These are phyloP conservation scores for Xenosphaeropsis pyriputrescens DNA, from an alignment of 2,329 filamentous ascomycete species.

Conservation along the genomic window DNA sequence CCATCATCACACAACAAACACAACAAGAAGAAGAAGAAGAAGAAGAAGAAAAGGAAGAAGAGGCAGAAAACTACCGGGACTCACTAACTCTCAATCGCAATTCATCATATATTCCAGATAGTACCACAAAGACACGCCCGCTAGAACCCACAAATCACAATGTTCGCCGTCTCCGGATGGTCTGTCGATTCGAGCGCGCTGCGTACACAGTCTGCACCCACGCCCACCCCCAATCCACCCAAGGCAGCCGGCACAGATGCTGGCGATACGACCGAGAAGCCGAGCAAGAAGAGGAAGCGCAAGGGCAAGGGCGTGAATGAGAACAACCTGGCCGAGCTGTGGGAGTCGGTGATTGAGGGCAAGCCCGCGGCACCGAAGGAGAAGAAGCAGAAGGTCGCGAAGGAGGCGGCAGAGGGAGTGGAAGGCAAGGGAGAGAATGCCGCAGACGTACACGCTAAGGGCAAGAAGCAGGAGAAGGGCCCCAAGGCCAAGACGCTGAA, in stretches of 20 bases:
- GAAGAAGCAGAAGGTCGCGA: slow-evolving; percentile 13
- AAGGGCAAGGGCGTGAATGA: slow-evolving; percentile 41
- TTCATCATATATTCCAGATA: too few relatives aligned
- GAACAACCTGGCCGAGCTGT: slow-evolving; percentile 67
- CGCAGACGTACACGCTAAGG: slow-evolving; percentile 2
- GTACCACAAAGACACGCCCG: too few relatives aligned
- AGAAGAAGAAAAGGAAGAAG: too few relatives aligned
- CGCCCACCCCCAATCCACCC: slow-evolving; percentile 5
- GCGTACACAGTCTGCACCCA: slow-evolving; percentile 45
- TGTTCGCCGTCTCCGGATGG: slow-evolving; percentile 96
- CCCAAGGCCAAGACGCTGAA: slow-evolving; percentile 17
- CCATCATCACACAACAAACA: too few relatives aligned
- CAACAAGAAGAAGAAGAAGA: too few relatives aligned
- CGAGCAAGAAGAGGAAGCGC: slow-evolving; percentile 35
- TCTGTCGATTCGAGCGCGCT: slow-evolving; percentile 59
- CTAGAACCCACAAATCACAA: slow-evolving; percentile 18
- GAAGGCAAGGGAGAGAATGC: slow-evolving; percentile 13
- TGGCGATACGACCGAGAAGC: slow-evolving; percentile 17
- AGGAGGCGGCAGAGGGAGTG: slow-evolving; percentile 6
- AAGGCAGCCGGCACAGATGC: slow-evolving; percentile 11
- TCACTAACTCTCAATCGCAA: too few relatives aligned
- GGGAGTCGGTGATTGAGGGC: slow-evolving; percentile 65
- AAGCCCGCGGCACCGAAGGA: slow-evolving; percentile 23
- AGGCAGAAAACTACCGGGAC: too few relatives aligned
- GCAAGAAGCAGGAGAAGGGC: slow-evolving; percentile 11